These are phyloP conservation scores for Gynandropsis gynandra DNA, from an alignment of 345 rosid species.

Conservation along the genomic window DNA sequence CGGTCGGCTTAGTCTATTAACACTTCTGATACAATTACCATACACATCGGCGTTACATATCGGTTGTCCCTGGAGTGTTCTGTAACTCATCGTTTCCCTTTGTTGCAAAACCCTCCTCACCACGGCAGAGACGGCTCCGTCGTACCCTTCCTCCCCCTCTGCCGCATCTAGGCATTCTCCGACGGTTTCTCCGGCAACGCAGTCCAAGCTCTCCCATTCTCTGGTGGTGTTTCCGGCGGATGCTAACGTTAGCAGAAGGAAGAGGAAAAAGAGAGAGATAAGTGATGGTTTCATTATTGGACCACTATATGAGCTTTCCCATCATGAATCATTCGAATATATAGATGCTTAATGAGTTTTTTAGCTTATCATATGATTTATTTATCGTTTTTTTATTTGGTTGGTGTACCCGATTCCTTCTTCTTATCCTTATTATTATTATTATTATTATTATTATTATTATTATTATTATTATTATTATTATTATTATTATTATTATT, in stretches of 20 bases:
- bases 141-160: neutral
- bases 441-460: too few relatives aligned
- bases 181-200: constrained; percentile 17
- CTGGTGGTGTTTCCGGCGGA: constrained; percentile 12
- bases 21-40: constrained; percentile 7
- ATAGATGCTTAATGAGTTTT: too few relatives aligned
- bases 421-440: too few relatives aligned
- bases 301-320: too few relatives aligned
- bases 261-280: neutral
- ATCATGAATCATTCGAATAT: too few relatives aligned
- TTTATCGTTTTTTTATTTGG: too few relatives aligned
- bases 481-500: too few relatives aligned
- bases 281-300: constrained; percentile 10
- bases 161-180: constrained; percentile 13
- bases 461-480: too few relatives aligned
- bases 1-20: neutral
- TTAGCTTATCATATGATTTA: too few relatives aligned
- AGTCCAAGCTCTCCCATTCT: constrained; percentile 2
- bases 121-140: constrained; percentile 10
- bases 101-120: constrained; percentile 20
- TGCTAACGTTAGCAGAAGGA: constrained; percentile 14
- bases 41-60: neutral
- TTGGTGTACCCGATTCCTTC: too few relatives aligned
- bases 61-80: neutral
- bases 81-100: neutral